These are phyloP conservation scores for Botrytis hyacinthi DNA, from an alignment of 2,329 filamentous ascomycete species.

Conservation along the genomic window DNA sequence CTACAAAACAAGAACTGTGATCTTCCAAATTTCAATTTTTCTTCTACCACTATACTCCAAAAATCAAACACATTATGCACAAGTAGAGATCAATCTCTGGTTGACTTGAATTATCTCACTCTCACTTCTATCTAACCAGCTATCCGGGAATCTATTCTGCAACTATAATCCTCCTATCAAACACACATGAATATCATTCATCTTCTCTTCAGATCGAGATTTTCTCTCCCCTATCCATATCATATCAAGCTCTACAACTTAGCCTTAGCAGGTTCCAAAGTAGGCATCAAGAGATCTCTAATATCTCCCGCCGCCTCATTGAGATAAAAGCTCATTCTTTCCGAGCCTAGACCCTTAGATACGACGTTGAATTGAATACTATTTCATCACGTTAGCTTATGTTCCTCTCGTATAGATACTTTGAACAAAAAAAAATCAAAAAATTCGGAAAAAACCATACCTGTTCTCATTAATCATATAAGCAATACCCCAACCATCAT, in stretches of 20 bases:
- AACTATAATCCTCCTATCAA: background rate
- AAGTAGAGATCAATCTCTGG: background rate
- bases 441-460: conserved; percentile 45
- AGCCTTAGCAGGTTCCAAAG: conserved; percentile 75
- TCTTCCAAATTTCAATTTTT: no score
- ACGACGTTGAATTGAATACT: conserved; percentile 98
- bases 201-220: background rate
- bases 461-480: conserved; percentile 99
- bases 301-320: conserved; percentile 92
- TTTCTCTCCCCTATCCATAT: background rate
- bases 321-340: conserved; percentile 93
- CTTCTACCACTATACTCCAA: background rate
- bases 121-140: background rate
- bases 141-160: background rate
- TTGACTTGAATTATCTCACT: background rate
- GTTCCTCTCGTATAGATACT: background rate
- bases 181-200: background rate
- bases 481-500: conserved; percentile 93
- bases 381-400: conserved; percentile 13
- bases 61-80: background rate
- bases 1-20: no score
- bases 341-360: conserved; percentile 84
- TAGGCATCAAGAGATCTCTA: conserved; percentile 79
- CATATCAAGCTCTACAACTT: conserved; percentile 64
- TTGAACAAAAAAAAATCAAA: background rate